These are phyloP conservation scores for Pyrus pyrifolia DNA, from an alignment of 306 rosid genomes.

Conservation along the genomic window DNA sequence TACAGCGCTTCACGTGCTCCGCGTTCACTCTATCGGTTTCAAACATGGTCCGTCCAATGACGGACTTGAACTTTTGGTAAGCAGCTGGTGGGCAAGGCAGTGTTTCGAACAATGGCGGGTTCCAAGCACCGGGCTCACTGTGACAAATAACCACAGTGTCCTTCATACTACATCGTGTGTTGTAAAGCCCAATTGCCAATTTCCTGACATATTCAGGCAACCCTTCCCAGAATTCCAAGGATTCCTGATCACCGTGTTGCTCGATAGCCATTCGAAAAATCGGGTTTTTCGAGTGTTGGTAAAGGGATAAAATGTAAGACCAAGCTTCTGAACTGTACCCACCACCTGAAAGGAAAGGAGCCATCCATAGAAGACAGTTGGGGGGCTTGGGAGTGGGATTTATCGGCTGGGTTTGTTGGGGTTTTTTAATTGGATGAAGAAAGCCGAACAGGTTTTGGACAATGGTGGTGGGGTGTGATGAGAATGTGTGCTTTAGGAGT, in stretches of 20 bases:
- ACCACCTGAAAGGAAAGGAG: constrained; percentile 84
- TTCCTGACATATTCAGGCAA: constrained; percentile 38
- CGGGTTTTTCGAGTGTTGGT: constrained; percentile 26
- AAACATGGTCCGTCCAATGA: constrained; percentile 83
- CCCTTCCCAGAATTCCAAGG: constrained; percentile 68
- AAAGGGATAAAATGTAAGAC: constrained; percentile 69
- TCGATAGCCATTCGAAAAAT: constrained; percentile 50
- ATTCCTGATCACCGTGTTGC: constrained; percentile 70
- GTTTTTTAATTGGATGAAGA: constrained; percentile 21
- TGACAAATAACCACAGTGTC: constrained; percentile 76
- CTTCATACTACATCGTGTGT: constrained; percentile 44
- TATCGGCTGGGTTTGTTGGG: constrained; percentile 1
- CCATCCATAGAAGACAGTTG: constrained; percentile 73
- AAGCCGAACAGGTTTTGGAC: constrained; percentile 23
- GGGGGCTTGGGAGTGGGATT: constrained; percentile 21
- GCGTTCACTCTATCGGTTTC: constrained; percentile 63
- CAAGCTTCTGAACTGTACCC: constrained; percentile 87
- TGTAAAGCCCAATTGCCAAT: constrained; percentile 49
- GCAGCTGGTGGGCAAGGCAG: constrained; percentile 63
- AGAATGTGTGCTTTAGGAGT: constrained; percentile 26
- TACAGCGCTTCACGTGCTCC: constrained; percentile 51
- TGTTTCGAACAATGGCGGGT: constrained; percentile 73
- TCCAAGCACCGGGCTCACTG: constrained; percentile 88
- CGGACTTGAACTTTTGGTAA: constrained; percentile 54
- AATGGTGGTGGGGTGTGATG: constrained; percentile 18